Evolutionary conservation across 1,139 yeast genomes (phyloP), one percentile per base, ranked within the genome.

Genomic region (Meyerozyma smithsonii): DNA sequence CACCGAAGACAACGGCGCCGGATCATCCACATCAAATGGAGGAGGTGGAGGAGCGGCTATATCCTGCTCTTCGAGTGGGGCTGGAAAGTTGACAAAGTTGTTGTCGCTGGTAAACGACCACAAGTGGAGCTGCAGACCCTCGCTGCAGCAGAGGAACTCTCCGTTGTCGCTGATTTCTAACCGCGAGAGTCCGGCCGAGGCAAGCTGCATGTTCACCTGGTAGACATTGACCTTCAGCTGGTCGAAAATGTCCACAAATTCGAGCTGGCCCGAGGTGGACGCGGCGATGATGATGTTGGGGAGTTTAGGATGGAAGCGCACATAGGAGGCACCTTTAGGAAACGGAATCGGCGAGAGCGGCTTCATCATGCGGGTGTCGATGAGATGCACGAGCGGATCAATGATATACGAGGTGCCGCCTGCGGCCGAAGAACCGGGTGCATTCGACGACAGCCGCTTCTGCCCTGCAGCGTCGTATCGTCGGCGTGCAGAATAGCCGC

Each of bases 261-360:
- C 96, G 43, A 94, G 65, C 46, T 87, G 94, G 7, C 98, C 98
- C 21, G 77, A 61, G 15, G 72, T 72, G 0, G 96, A 84, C 0
- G 88, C 84, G 15, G 87, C 79, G 8, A 89, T 61, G 35, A 89
- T 77, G 37, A 86, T 80, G 33, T 88, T 85, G 10, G 97, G 85
- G 42, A 89, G 61, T 46, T 85, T 85, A 4, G 97, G 97, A 61
- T 90, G 97, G 47, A 90, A 72, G 38, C 84, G 74, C 1, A 85
- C 94, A 56, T 77, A 84, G 5, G 87, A 74, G 1, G 97, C 97
- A 4, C 97, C 97, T 0, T 89, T 84, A 0, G 95, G 87, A 57
- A 89, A 89, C 2, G 96, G 81, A 4, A 90, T 69, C 2, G 97
- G 97, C 0, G 95, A 72, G 41, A 84, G 61, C 2, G 92, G 75